phyloP scores from a whole-genome alignment of 495 filamentous ascomycete genomes.

The Lasiosphaeria ovina region DNA sequence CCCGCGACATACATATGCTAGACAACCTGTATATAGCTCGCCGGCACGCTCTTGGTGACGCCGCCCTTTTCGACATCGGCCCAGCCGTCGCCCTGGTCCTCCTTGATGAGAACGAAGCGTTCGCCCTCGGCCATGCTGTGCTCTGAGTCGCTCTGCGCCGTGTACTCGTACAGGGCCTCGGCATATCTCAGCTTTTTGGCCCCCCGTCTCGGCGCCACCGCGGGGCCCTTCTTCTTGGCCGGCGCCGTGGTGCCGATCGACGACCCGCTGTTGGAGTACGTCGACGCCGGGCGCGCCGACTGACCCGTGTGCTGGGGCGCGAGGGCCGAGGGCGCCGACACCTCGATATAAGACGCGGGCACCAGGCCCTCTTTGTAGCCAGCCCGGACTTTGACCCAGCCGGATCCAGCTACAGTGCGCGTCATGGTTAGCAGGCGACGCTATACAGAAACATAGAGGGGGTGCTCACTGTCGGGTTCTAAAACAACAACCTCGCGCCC shows the following conservation, averaged over 20 bases:
- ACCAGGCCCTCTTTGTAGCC: conserved; percentile 76
- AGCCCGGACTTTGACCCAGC: conserved; percentile 80
- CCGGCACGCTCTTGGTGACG: conserved; percentile 87
- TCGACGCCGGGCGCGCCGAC: conserved; percentile 57
- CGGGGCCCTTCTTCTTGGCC: conserved; percentile 87
- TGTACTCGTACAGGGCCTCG: conserved; percentile 89
- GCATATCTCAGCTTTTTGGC: conserved; percentile 96
- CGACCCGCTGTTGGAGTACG: conserved; percentile 77
- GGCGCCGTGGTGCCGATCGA: conserved; percentile 55
- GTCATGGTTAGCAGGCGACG: conserved; percentile 6
- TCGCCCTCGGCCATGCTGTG: conserved; percentile 90
- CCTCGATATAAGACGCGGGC: conserved; percentile 68
- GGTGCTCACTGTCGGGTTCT: conserved; percentile 80
- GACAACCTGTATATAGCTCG: conserved; percentile 84
- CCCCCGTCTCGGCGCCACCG: conserved; percentile 85
- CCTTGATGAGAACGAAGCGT: conserved; percentile 79
- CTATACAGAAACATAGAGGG: conserved; percentile 6
- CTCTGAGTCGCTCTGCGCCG: conserved; percentile 79
- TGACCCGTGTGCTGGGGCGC: conserved; percentile 52
- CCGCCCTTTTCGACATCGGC: conserved; percentile 92
- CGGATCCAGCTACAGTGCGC: conserved; percentile 68
- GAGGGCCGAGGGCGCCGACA: conserved; percentile 39
- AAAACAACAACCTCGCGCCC: conserved; percentile 72
- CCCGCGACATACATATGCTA: conserved; percentile 23
- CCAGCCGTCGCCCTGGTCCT: conserved; percentile 91